Evolutionary conservation across 768 basidiomycete genomes (phyloP), one percentile per base, ranked within the genome.

Genomic region (Suillus luteus): DNA sequence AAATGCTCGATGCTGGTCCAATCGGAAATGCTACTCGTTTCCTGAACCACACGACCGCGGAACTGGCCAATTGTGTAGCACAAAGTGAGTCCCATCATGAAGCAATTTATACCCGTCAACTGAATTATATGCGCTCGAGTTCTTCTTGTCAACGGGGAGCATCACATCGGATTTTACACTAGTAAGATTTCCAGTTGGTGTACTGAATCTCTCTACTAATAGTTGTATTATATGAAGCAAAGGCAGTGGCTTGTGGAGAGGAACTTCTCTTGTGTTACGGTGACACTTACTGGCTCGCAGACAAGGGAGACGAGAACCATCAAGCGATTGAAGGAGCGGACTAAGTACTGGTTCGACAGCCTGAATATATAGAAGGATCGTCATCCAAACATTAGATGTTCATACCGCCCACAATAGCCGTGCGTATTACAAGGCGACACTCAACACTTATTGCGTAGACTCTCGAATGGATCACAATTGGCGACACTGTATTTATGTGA

Each of bases 391-490:
- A 12, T 14, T 35, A 33, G 60, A 27, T 37, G 46, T 8, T 11
- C 10, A 19, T 27, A 55, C 62, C 17, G 59, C 24, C 52, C 8
- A 19, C 19, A 58, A 35, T 52, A 40, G 27, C 43, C 15, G 48
- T 31, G 0, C 0, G 3, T 35, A 35, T 48, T 49, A 84, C 93
- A 73, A 57, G 61, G 52, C 84, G 93, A 73, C 73, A 96, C 95
- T 95, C 86, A 17, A n/a, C 17, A 51, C n/a, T 22, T 8, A 90
- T 91, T 6, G 93, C 93, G 70, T 96, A 96, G 9, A 99, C 95
- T 67, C 93, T 83, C 97, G 73, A 94, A 99, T 59, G 97, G 96
- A 72, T 99, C 96, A 74, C 95, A 97, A 72, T 99, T 99, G 51
- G 94, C 93, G 76, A 99, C 96, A 69, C 90, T 92, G 73, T 99